Base-by-base conservation (phyloP, 1,284 basidiomycete species). In the Entoloma clypeatum region DNA sequence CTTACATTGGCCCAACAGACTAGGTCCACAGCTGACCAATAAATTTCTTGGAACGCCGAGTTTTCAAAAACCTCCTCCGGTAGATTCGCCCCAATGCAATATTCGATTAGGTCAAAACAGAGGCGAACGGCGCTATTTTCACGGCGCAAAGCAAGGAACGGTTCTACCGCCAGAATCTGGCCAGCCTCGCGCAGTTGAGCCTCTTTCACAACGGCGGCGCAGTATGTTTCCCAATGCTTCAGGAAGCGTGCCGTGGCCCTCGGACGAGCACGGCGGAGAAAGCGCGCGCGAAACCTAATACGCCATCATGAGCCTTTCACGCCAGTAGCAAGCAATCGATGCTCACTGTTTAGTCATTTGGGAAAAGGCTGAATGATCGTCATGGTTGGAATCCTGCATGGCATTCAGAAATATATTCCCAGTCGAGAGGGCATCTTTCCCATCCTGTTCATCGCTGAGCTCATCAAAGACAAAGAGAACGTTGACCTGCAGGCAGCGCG, bases 1-100 rank as follows among this genome's bases (percentile, higher is more conserved):
- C 74, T 62, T 51, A 82, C 82, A 54, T 86, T 85, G 17, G 79
- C 65, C 77, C 78, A 82, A 58, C 76, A 79, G 40, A 84, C 74
- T 55, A 80, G 70, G 54, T 85, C 81, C n/a, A 72, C 72, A 3
- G 75, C 79, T 4, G 74, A 72, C 56, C 71, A 74, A 53, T 80
- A 78, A 41, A 78, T 69, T 23, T 67, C 65, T 58, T 65, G 62
- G 54, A 84, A 77, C 3, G 60, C 58, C 5, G 72, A 65, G 51
- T 83, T 65, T 29, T 80, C 64, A 50, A 77, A 76, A 18, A 82
- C 68, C 34, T 74, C 67, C 48, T 84, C 75, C 5, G 78, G 75
- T 18, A 85, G 64, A 56, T 85, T 77, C 37, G 80, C 69, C 13
- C 72, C 76, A 34, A 79, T 68, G 28, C 67, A 70, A 49, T 75